Conservation (phyloP, 2,329 filamentous ascomycete genomes). For the Colletotrichum abscissum region DNA sequence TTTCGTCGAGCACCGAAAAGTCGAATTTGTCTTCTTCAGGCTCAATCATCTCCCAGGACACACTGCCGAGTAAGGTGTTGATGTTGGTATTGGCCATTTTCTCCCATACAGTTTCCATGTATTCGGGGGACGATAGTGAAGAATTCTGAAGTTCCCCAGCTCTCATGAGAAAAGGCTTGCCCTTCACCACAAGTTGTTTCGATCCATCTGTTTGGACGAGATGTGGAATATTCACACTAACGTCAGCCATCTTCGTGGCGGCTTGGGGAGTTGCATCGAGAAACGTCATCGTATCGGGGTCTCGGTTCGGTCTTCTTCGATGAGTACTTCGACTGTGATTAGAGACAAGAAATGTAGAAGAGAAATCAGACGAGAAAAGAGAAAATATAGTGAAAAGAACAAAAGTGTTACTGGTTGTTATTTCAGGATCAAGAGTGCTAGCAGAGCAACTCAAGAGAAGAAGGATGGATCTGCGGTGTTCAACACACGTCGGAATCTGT, state of each 20-base stretch:
- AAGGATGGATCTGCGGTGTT: background rate
- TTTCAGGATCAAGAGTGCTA: background rate
- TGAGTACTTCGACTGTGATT: too few relatives aligned
- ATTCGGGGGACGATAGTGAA: background rate
- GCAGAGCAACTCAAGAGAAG: background rate
- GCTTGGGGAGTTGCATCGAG: background rate
- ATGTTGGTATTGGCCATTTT: slow-evolving; percentile 43
- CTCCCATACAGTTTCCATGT: slow-evolving; percentile 28
- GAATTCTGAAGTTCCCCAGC: background rate
- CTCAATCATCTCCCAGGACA: slow-evolving; percentile 50
- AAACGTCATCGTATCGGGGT: background rate
- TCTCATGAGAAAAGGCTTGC: slow-evolving; percentile 45
- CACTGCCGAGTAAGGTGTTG: slow-evolving; percentile 48
- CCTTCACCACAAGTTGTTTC: slow-evolving; percentile 40
- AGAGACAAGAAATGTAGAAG: background rate
- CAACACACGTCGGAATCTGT: background rate
- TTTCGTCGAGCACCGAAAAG: slow-evolving; percentile 46
- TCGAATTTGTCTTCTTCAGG: slow-evolving; percentile 47
- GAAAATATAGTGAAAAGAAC: background rate
- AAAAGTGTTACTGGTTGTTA: background rate
- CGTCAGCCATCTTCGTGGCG: background rate
- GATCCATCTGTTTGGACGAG: background rate
- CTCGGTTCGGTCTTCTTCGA: background rate
- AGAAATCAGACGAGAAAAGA: background rate
- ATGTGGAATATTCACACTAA: background rate